Conservation (phyloP, 768 basidiomycete species). For the Hemileccinum rubropunctum region DNA sequence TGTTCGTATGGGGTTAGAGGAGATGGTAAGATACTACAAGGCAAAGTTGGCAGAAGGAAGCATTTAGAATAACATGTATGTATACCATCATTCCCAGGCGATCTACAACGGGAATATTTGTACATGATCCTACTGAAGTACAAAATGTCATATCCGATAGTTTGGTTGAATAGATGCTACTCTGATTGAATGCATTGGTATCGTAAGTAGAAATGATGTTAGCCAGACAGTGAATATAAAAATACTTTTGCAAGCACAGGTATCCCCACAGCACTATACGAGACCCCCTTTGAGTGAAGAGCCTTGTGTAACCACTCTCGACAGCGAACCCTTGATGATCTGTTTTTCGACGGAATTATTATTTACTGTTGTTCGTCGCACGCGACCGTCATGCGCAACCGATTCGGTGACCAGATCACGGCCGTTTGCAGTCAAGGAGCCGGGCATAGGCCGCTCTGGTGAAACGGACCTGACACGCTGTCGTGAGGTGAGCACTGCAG, state of each 20-base stretch:
- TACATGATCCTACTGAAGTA: constrained; percentile 17
- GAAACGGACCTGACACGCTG: constrained; percentile 16
- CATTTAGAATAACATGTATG: constrained; percentile 39
- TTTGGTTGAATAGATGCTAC: constrained; percentile 12
- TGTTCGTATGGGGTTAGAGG: constrained; percentile 89
- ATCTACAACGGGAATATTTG: constrained; percentile 3
- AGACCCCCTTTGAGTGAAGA: constrained; percentile 11
- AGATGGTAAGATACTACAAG: constrained; percentile 94
- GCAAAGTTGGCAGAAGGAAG: constrained; percentile 85
- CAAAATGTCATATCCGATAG: constrained; percentile 1
- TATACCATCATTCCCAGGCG: background rate
- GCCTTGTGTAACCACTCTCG: constrained; percentile 43
- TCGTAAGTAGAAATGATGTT: constrained; percentile 10
- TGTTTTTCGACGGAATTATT: constrained; percentile 45
- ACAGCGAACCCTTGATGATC: constrained; percentile 53
- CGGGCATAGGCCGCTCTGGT: constrained; percentile 25
- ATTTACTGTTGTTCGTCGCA: constrained; percentile 39
- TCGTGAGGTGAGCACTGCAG: constrained; percentile 20
- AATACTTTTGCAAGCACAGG: constrained; percentile 15
- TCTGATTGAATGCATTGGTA: constrained; percentile 4
- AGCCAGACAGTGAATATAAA: constrained; percentile 6
- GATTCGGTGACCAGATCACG: constrained; percentile 39
- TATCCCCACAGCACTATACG: constrained; percentile 1
- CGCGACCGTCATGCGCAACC: constrained; percentile 38
- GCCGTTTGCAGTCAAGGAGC: constrained; percentile 30